Evolutionary conservation across 495 filamentous ascomycete species (phyloP), one percentile per base, ranked within the genome.

Genomic region (Podospora fimiseda): DNA sequence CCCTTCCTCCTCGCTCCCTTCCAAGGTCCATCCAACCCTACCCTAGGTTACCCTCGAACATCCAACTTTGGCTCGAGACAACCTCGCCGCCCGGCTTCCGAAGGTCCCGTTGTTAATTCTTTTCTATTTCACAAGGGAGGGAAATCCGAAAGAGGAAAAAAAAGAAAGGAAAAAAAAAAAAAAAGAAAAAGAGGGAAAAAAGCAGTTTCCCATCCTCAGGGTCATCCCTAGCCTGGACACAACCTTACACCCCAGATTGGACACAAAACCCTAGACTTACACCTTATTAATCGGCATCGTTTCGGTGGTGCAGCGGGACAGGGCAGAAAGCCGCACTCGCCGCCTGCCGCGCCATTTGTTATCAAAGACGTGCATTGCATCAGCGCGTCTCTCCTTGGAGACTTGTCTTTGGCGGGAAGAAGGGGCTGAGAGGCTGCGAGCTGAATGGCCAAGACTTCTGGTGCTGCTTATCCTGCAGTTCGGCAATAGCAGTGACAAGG

Each of bases 401-500:
- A 23, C 16, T 43, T 18, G 19, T 44, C 46, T 46, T 43, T 43
- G 30, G 55, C 9, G 23, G 37, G 55, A 51, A 50, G 40, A 43
- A 52, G 51, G 48, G 46, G 58, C 59, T 60, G 61, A 60, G 36
- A 57, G 33, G 23, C 16, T 40, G 52, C 41, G 41, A 58, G 51
- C 46, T 66, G 63, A 63, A 55, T 66, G 63, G 63, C 57, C 60
- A 60, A 56, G 51, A 48, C 43, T 9, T 21, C 30, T 56, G 48
- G 24, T 52, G 49, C 24, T 66, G 56, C 50, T 61, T 62, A 57
- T 64, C 52, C 58, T 59, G 55, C 64, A 62, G 43, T 53, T 44
- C 40, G 50, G 61, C 52, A 59, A 51, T 56, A 57, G 48, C 44
- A 55, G 42, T 53, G 45, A 51, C 23, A 39, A 36, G 39, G 45